phyloP scores from a whole-genome alignment of 2,329 filamentous ascomycete species.

The Pseudocercospora fijiensis region DNA sequence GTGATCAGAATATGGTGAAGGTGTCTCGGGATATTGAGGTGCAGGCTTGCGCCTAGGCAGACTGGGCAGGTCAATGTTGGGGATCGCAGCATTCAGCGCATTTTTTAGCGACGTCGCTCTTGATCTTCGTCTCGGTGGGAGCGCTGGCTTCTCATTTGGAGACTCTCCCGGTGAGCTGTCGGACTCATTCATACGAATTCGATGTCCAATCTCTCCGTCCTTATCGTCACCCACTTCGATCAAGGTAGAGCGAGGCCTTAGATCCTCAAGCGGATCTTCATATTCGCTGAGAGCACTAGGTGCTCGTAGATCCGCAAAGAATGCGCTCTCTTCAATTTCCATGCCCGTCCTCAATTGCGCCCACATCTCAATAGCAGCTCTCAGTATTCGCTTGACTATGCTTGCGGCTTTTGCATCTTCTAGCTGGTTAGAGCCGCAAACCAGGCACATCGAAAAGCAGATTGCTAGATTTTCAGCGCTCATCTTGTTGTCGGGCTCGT shows the following conservation, averaged over 20 bases:
- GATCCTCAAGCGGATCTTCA: constrained; percentile 49
- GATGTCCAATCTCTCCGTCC: constrained; percentile 37
- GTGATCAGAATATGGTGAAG: constrained; percentile 10
- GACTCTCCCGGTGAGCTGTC: constrained; percentile 30
- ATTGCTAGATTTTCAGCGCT: constrained; percentile 54
- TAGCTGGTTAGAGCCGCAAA: constrained; percentile 55
- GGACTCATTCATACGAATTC: constrained; percentile 47
- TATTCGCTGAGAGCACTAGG: constrained; percentile 46
- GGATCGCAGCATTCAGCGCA: constrained; percentile 23
- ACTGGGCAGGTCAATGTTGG: constrained; percentile 20
- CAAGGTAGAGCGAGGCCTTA: constrained; percentile 10
- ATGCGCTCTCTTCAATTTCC: constrained; percentile 40
- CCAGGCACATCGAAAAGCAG: constrained; percentile 54
- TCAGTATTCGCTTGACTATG: constrained; percentile 52
- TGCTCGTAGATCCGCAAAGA: constrained; percentile 43
- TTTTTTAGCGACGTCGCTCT: constrained; percentile 25
- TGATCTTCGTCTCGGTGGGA: constrained; percentile 40
- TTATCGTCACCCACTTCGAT: constrained; percentile 26
- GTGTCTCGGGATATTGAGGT: constrained; percentile 38
- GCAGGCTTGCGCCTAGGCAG: constrained; percentile 43
- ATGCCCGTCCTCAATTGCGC: constrained; percentile 45
- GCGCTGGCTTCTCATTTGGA: constrained; percentile 34
- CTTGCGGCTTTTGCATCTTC: constrained; percentile 56
- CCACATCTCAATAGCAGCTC: constrained; percentile 51
- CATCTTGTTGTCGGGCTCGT: constrained; percentile 56